phyloP scores from a whole-genome alignment of 495 filamentous ascomycete species.

The Tuber brumale region DNA sequence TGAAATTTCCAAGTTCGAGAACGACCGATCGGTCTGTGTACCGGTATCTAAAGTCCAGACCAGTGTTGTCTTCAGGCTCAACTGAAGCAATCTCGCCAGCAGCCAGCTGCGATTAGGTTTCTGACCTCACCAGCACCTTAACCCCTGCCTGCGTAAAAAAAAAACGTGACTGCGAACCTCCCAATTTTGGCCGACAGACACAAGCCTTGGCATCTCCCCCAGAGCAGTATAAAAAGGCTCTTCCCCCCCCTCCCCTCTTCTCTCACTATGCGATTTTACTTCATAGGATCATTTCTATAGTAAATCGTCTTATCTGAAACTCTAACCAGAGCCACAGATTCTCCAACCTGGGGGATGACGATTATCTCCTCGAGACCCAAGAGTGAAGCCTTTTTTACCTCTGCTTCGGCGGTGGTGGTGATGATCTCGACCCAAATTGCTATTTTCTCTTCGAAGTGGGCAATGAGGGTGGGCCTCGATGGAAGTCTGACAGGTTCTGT shows the following conservation, averaged over 20 bases:
- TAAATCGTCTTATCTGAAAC: slow-evolving; percentile 73
- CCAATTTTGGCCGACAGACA: slow-evolving; percentile 20
- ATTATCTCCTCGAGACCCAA: slow-evolving; percentile 53
- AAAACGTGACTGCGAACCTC: neutral
- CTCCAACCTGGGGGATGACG: slow-evolving; percentile 57
- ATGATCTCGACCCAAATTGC: slow-evolving; percentile 56
- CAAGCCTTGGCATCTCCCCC: slow-evolving; percentile 4
- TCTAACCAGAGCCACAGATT: slow-evolving; percentile 61
- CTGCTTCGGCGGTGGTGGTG: slow-evolving; percentile 55
- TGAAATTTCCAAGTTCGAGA: neutral
- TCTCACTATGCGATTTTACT: slow-evolving; percentile 46
- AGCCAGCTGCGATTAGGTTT: neutral
- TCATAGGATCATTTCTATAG: slow-evolving; percentile 62
- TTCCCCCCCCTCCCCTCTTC: slow-evolving; percentile 32
- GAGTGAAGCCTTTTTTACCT: slow-evolving; percentile 50
- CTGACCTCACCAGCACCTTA: neutral
- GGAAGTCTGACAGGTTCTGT: slow-evolving; percentile 57
- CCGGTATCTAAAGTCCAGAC: neutral
- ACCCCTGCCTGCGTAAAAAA: neutral
- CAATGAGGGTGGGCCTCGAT: slow-evolving; percentile 54
- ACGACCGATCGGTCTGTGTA: neutral
- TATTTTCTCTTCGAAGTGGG: slow-evolving; percentile 43
- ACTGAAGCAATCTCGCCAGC: neutral
- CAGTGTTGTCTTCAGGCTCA: neutral
- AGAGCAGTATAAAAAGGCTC: slow-evolving; percentile 24